Base-by-base conservation (phyloP, 2,329 filamentous ascomycete species). In the Arachnomyces sp. region DNA sequence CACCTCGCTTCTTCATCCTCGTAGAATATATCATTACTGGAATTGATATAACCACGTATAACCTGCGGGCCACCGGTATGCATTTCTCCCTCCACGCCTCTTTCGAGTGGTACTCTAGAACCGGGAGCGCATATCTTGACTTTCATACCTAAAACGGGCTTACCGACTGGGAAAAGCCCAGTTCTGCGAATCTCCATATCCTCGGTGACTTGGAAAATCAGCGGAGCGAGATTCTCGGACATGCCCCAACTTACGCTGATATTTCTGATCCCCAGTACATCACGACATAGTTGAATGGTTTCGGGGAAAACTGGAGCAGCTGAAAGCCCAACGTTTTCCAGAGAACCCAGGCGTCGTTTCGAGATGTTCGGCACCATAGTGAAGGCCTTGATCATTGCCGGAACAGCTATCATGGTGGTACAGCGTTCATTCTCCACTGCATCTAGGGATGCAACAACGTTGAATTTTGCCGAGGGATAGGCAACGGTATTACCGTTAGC, bases 1-100 rank as follows among this genome's bases (percentile, higher is more conserved):
- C 67, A 71, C 7, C 48, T 51, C 2, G 56, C 55, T 2, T 39
- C 44, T 2, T 53, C 43, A 17, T 67, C 64, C 0, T 34, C 37
- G 42, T 70, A 69, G 44, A 69, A 65, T 14, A 44, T 47, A 4
- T 54, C 53, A 16, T 48, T 48, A 3, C 50, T 43, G 31, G 39
- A 50, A 13, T 45, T 53, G n/a, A 62, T 42, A 46, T 70, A 70
- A 6, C 43, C 43, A 2, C 49, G 39, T 18, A 67, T 62, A 11
- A 68, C 49, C 0, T 59, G 58, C 3, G 55, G 44, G 0, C 66
- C 65, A 16, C 62, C 52, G 30, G 66, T 52, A 40, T 70, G 66
- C 30, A 69, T 44, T 51, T 70, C 67, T 3, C 67, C 67, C 33
- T 58, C 45, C 31, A 63, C 49, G 18, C 53, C 55, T 21, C 59